Base-by-base conservation (phyloP, 768 basidiomycete genomes). In the Cystobasidiopsis lactophilus region DNA sequence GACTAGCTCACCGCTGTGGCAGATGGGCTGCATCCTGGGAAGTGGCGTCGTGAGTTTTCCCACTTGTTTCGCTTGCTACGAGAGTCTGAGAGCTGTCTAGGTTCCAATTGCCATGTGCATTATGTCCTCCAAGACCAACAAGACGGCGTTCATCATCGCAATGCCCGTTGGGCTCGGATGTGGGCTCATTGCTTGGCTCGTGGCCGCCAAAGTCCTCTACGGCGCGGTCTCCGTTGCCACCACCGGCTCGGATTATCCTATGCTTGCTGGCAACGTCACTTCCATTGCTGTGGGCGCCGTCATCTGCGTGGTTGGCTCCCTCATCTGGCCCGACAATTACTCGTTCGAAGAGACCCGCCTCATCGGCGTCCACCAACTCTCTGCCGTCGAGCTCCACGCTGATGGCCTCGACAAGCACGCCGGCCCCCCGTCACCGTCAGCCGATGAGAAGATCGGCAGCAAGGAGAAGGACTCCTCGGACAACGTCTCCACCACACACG, bases 241-340 rank as follows among this genome's bases (percentile, higher is more conserved):
- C 1, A 55, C 54, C 2, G 40, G 46, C 14, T 19, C 69, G 19
- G 73, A 76, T 63, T 70, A 71, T 52, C 41, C 52, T 0, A 89
- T 93, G 85, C 72, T 93, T 16, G 78, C 84, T 0, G 88, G 88
- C 2, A 88, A 89, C 67, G 68, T 91, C n/a, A 79, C 78, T 1
- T 78, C 84, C 2, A 82, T 89, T 58, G 80, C 75, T 26, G 71
- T 82, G 13, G 83, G 85, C 7, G 84, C 74, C 3, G 78, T 93
- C 51, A 70, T 93, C 57, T 74, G 85, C 2, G 71, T 77, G 23
- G 69, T 66, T 2, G 67, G 73, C 33, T 84, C 85, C 0, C 64
- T 77, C 43, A 69, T 86, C 23, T 77, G 75, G 73, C 84, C 85
- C 0, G 85, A 80, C 37, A 65, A 84, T 64, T 93, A 79, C 60